Evolutionary conservation across 1,284 basidiomycete genomes (phyloP).

Genomic region (Ustilago vetiveriae): DNA sequence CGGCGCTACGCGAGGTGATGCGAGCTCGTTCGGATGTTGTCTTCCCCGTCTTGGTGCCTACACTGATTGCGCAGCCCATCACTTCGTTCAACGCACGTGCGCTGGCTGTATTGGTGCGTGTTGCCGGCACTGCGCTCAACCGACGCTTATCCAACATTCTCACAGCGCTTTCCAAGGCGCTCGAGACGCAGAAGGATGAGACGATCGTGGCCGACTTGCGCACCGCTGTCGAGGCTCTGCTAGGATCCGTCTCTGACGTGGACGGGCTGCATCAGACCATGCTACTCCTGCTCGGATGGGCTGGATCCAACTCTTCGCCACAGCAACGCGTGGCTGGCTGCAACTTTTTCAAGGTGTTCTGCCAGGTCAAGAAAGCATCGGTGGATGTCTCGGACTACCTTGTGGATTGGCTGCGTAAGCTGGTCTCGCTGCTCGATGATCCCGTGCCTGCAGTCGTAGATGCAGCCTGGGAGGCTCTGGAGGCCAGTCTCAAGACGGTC

Average conservation of each 20-base stretch:
- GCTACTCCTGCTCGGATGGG: constrained; percentile 65
- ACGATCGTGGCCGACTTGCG: constrained; percentile 35
- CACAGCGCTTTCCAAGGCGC: constrained; percentile 58
- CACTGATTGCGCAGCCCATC: constrained; percentile 88
- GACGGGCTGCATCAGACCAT: constrained; percentile 65
- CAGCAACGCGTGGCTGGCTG: constrained; percentile 55
- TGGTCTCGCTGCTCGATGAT: constrained; percentile 87
- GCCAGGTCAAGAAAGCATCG: constrained; percentile 51
- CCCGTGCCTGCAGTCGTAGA: constrained; percentile 78
- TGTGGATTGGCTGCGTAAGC: constrained; percentile 93
- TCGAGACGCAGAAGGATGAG: constrained; percentile 56
- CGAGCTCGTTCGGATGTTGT: constrained; percentile 73
- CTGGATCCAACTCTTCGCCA: constrained; percentile 44
- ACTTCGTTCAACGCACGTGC: constrained; percentile 95
- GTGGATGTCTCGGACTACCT: constrained; percentile 73
- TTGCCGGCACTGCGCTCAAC: constrained; percentile 89
- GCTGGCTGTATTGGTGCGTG: constrained; percentile 86
- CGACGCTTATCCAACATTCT: constrained; percentile 55
- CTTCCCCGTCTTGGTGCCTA: constrained; percentile 97
- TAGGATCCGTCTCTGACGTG: constrained; percentile 53
- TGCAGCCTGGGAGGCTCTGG: constrained; percentile 84
- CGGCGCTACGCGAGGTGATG: constrained; percentile 84
- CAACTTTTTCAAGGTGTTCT: constrained; percentile 57
- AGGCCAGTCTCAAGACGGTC: constrained; percentile 86
- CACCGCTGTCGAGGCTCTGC: constrained; percentile 50